A percentile compares a stretch with the other conserved stretches of the same genome.
Conservation (phyloP, 495 filamentous ascomycete species). For the Penicillium subrubescens region DNA sequence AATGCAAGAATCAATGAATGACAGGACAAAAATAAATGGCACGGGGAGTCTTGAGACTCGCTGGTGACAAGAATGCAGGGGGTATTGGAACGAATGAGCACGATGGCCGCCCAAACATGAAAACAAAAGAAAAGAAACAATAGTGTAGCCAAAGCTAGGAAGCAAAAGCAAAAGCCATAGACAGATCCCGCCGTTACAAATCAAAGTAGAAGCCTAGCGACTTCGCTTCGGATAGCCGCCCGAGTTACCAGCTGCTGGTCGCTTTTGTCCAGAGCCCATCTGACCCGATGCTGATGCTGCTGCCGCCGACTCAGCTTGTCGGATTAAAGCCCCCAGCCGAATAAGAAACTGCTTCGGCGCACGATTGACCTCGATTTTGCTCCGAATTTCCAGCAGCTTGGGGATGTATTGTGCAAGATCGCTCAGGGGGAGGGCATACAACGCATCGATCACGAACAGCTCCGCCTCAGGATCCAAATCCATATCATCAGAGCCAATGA, state of each 20-base stretch:
- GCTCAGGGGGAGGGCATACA: conserved; percentile 37
- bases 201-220: conserved; percentile 20
- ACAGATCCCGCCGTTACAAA: background rate
- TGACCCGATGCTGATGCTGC: conserved; percentile 1
- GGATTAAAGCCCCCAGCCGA: conserved; percentile 35
- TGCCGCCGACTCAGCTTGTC: conserved; percentile 31
- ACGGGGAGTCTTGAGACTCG: conserved; percentile 1
- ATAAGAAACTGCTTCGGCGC: conserved; percentile 42
- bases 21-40: background rate
- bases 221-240: conserved; percentile 39
- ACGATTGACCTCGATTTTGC: conserved; percentile 43
- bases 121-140: conserved; percentile 7
- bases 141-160: background rate
- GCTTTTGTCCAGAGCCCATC: conserved; percentile 37
- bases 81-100: conserved; percentile 34
- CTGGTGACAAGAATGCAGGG: conserved; percentile 21
- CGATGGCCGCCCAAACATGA: conserved; percentile 28
- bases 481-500: conserved; percentile 45
- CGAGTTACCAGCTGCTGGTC: conserved; percentile 33
- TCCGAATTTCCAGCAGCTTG: conserved; percentile 37
- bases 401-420: conserved; percentile 36
- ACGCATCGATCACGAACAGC: conserved; percentile 47
- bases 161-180: background rate
- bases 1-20: background rate
- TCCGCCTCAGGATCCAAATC: conserved; percentile 32